Base-by-base conservation (phyloP, 2,329 filamentous ascomycete genomes). In the Ascochyta fabae region DNA sequence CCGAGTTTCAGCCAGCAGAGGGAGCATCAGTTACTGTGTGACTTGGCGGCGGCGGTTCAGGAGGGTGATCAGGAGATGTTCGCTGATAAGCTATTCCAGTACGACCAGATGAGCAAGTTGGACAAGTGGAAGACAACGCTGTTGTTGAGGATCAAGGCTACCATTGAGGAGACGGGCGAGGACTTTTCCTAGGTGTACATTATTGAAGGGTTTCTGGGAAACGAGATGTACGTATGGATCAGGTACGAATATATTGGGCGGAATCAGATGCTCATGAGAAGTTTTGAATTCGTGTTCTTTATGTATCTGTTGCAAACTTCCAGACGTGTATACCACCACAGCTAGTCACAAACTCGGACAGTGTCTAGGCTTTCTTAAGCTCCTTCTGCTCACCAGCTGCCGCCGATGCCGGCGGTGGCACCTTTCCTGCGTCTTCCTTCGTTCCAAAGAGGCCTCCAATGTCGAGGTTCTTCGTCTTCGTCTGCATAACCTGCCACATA, bases 91-190 rank as follows among this genome's bases (percentile, higher is more conserved):
- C 77, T 96, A 61, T 96, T 90, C 81, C 88, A 94, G 75, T 98
- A 86, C 72, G 92, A 97, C 75, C 91, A 96, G 80, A 83, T 96
- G 79, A 95, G 88, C 79, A 95, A 95, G 82, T 80, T 98, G 70
- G 93, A 97, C 74, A 95, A 94, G 81, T 98, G 94, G 94, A 96
- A 97, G 88, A 96, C 91, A 46, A 91, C 89, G 29, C 80, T 96
- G 54, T 77, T 96, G 60, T 79, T 96, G 70, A 85, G 87, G 66
- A 84, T 97, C 69, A 97, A 97, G 87, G 88, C 88, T 68, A 83
- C 83, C 49, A 96, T 96, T 67, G 89, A 94, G 78, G 83, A 86
- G 71, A 80, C 83, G 61, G 85, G 81, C 36, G 87, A 89, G 62
- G 87, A 90, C 68, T 90, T 89, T 68, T 88, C 87, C 59, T 90